A percentile compares a stretch with the other conserved stretches of the same genome.
Conservation (phyloP, 192 early-diverging fungal genomes). For the Mortierella hygrophila region DNA sequence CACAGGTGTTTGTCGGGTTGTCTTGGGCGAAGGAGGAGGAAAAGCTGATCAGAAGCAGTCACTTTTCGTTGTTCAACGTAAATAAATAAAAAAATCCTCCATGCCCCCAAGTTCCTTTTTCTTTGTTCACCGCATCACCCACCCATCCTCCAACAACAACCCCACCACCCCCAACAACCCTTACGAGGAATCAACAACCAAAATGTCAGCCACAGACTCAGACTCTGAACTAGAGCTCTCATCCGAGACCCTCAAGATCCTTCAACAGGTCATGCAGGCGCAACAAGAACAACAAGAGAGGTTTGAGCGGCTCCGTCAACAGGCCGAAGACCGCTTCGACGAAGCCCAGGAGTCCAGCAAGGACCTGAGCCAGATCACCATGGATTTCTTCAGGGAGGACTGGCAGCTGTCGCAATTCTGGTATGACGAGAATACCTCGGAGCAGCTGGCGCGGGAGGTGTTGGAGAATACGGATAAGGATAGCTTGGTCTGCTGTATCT, state of each 20-base stretch:
- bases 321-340: conserved; percentile 62
- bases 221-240: conserved; percentile 59
- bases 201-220: conserved; percentile 15
- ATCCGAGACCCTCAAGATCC: conserved; percentile 62
- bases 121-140: too few relatives aligned
- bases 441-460: conserved; percentile 53
- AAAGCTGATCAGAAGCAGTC: not conserved
- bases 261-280: conserved; percentile 75
- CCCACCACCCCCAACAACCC: not conserved
- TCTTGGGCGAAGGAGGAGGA: not conserved
- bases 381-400: conserved; percentile 82
- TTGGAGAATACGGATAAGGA: conserved; percentile 49
- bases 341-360: conserved; percentile 48
- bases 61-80: not conserved
- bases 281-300: conserved; percentile 72
- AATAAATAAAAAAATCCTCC: not conserved
- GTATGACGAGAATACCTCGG: conserved; percentile 61
- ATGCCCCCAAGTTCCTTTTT: not conserved
- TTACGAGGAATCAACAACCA: not conserved
- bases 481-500: conserved; percentile 68
- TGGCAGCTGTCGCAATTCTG: conserved; percentile 79
- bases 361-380: conserved; percentile 57
- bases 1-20: not conserved
- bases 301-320: conserved; percentile 71
- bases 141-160: conserved; percentile 2